A percentile compares a stretch with the other conserved stretches of the same genome.
phyloP scores from a whole-genome alignment of 2,329 filamentous ascomycete species.

The Penicillium glabrum region DNA sequence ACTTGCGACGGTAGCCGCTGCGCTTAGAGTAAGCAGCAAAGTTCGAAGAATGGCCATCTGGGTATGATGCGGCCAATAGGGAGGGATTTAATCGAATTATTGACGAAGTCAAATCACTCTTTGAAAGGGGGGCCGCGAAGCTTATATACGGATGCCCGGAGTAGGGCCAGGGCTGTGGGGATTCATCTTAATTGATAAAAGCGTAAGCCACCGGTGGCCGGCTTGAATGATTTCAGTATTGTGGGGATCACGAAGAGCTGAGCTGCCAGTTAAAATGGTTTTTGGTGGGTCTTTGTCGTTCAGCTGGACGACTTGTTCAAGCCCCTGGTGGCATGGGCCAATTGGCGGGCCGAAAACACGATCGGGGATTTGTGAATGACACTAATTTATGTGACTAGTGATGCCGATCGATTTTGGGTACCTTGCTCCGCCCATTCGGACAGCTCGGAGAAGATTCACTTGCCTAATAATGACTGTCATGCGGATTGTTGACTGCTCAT shows the following conservation, averaged over 20 bases:
- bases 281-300: neutral
- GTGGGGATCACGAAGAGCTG: neutral
- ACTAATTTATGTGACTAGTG: neutral
- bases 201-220: neutral
- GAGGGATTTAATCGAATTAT: neutral
- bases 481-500: too few species aligned
- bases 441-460: neutral
- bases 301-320: neutral
- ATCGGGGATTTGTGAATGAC: too few species aligned
- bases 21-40: constrained; percentile 1
- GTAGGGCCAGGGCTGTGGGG: neutral
- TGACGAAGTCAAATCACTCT: neutral
- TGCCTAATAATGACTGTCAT: too few species aligned
- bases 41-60: constrained; percentile 2
- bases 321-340: neutral
- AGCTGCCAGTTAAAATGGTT: neutral
- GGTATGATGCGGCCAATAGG: neutral
- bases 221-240: neutral
- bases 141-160: neutral
- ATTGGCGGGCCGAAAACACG: neutral
- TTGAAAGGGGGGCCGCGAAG: neutral
- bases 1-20: constrained; percentile 1
- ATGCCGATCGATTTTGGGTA: neutral
- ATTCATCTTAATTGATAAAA: neutral
- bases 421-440: neutral